Percentiles rank a stretch among this genome's conserved stretches.
Evolutionary conservation across 2,329 filamentous ascomycete genomes (phyloP).

Genomic region (Byssochlamys sp.): DNA sequence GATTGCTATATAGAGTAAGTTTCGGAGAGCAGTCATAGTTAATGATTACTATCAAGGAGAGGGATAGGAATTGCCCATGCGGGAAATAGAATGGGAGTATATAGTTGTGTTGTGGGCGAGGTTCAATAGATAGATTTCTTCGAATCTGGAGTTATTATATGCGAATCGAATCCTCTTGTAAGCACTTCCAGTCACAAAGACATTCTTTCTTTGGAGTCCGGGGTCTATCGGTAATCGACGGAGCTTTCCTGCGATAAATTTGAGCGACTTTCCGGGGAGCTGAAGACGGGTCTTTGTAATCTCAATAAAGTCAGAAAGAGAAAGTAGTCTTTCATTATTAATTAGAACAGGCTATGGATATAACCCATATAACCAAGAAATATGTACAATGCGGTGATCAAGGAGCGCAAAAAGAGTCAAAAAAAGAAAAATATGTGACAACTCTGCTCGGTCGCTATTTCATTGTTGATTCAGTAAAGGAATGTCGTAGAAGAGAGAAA

Average conservation of each 20-base stretch:
- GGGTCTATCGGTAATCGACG: too few species aligned
- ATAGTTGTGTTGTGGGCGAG: not conserved
- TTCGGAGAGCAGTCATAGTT: not conserved
- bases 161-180: too few species aligned
- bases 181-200: too few species aligned
- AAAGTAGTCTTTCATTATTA: not conserved
- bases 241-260: too few species aligned
- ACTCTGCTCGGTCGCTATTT: not conserved
- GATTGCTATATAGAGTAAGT: not conserved
- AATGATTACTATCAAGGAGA: not conserved
- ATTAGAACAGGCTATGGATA: not conserved
- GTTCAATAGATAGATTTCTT: too few species aligned
- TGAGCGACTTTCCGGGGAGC: too few species aligned
- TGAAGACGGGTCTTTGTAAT: too few species aligned
- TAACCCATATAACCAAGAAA: not conserved
- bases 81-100: not conserved
- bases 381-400: not conserved
- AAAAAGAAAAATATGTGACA: not conserved
- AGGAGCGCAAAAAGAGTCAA: not conserved
- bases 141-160: too few species aligned
- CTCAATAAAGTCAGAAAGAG: not conserved
- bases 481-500: not conserved
- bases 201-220: too few species aligned
- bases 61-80: not conserved
- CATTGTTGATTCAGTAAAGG: not conserved